Evolutionary conservation across 305 asterid species (phyloP).

Genomic region (Solanum hybrid): DNA sequence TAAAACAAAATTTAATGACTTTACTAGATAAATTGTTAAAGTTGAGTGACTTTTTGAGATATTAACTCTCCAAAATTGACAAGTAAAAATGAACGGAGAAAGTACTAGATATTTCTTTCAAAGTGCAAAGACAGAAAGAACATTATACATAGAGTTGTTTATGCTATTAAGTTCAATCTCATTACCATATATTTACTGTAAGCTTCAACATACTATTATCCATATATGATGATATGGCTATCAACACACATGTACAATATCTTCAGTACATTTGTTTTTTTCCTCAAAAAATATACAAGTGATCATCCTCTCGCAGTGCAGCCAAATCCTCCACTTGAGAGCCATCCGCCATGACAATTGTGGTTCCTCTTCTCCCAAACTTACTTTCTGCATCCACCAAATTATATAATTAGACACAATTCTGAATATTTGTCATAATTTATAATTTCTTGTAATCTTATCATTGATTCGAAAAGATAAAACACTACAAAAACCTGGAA

Average conservation of each 20-base stretch:
- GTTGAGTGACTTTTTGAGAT: no score
- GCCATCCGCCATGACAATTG: conserved; percentile 61
- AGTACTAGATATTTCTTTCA: background rate
- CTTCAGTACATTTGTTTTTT: background rate
- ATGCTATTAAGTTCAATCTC: background rate
- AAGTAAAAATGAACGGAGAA: background rate
- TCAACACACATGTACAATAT: background rate
- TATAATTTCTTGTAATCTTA: background rate
- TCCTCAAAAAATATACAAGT: conserved; percentile 59
- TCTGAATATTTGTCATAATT: background rate
- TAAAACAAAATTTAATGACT: no score
- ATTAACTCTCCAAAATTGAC: no score
- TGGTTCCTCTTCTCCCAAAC: conserved; percentile 65
- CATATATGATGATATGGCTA: background rate
- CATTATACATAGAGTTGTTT: background rate
- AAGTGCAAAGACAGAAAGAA: background rate
- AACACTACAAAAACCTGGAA: background rate
- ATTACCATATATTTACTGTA: background rate
- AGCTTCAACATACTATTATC: background rate
- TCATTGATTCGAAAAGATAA: background rate
- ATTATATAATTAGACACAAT: background rate
- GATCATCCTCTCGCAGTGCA: conserved; percentile 76
- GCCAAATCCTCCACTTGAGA: conserved; percentile 74
- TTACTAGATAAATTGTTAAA: no score
- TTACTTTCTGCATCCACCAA: conserved; percentile 49